Evolutionary conservation across 305 asterid species (phyloP).

Genomic region (Petunia hybrid): DNA sequence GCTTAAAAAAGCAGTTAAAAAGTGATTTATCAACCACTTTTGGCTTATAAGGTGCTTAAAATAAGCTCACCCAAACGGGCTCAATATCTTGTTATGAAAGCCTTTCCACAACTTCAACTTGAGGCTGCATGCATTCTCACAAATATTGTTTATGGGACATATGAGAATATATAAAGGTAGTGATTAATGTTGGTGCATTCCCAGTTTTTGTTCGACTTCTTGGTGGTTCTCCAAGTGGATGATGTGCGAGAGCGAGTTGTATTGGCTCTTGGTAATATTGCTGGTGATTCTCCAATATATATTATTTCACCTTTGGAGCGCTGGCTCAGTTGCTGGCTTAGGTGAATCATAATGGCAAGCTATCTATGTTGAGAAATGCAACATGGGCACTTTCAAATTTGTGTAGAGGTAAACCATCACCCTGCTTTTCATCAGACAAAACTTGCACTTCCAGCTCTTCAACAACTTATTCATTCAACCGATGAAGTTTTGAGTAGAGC

Average conservation of each 20-base stretch:
- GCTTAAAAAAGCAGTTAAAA: too few relatives aligned
- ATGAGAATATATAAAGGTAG: slow-evolving; percentile 92
- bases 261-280: slow-evolving; percentile 96
- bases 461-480: slow-evolving; percentile 72
- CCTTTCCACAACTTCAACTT: slow-evolving; percentile 89
- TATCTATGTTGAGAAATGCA: slow-evolving; percentile 93
- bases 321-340: slow-evolving; percentile 73
- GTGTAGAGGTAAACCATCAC: slow-evolving; percentile 94
- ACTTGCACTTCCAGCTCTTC: slow-evolving; percentile 43
- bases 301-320: slow-evolving; percentile 87
- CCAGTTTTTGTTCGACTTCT: slow-evolving; percentile 86
- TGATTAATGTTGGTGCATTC: slow-evolving; percentile 89
- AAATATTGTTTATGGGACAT: slow-evolving; percentile 94
- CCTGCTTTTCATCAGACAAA: slow-evolving; percentile 64
- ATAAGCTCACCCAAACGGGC: too few relatives aligned
- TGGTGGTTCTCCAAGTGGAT: slow-evolving; percentile 80
- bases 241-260: slow-evolving; percentile 99
- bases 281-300: slow-evolving; percentile 94
- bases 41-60: too few relatives aligned
- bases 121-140: slow-evolving; percentile 98
- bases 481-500: slow-evolving; percentile 96
- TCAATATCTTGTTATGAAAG: slow-evolving; percentile 76
- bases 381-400: slow-evolving; percentile 95
- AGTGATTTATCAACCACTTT: too few relatives aligned
- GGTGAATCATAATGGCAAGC: slow-evolving; percentile 79